These are phyloP conservation scores for Sequoiadendron giganteum DNA, from an alignment of 75 land plant species.

Conservation along the genomic window DNA sequence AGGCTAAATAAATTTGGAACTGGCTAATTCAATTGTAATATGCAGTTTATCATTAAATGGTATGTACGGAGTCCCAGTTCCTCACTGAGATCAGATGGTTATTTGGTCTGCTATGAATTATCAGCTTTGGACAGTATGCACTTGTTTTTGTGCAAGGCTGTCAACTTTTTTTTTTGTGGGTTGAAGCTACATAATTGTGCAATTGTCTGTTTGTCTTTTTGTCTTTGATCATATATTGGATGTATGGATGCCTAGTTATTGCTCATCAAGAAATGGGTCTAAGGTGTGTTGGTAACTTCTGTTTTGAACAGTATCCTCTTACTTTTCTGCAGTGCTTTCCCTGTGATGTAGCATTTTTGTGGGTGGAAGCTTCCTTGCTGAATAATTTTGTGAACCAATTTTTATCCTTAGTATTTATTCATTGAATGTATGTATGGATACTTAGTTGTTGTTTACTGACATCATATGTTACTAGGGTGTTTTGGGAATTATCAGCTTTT, in stretches of 20 bases:
- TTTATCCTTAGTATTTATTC: background rate
- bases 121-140: background rate
- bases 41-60: background rate
- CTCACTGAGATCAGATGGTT: background rate
- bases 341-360: background rate
- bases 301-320: background rate
- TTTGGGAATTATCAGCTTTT: background rate
- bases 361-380: background rate
- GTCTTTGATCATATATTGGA: background rate
- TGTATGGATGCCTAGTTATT: background rate
- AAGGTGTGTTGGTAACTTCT: background rate
- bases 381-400: background rate
- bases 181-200: background rate
- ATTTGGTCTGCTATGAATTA: background rate
- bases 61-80: background rate
- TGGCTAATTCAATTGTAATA: background rate
- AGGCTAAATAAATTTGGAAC: background rate
- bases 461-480: background rate
- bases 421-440: background rate
- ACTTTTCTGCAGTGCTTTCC: background rate
- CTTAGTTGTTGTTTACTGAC: background rate
- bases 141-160: background rate
- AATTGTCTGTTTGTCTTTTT: background rate
- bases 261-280: background rate
- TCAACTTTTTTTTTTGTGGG: background rate